A percentile compares a stretch with the other conserved stretches of the same genome.
These are phyloP conservation scores for Cladosporium sp. DNA, from an alignment of 2,329 filamentous ascomycete genomes.

Conservation along the genomic window DNA sequence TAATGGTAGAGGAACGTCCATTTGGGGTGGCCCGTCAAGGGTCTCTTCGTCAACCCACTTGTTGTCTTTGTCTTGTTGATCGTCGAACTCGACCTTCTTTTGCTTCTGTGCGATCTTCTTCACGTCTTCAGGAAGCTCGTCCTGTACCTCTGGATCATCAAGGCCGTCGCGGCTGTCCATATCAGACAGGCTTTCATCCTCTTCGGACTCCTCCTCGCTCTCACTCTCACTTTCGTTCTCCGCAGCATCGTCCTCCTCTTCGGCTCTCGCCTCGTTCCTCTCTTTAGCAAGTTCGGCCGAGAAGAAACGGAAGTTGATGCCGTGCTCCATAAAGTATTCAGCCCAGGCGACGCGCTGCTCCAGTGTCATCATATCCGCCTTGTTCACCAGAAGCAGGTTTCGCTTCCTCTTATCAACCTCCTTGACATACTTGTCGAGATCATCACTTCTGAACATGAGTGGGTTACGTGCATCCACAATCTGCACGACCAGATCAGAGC, in stretches of 20 bases:
- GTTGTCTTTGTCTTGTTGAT: conserved; percentile 37
- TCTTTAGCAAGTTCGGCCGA: conserved; percentile 91
- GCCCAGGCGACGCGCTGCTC: conserved; percentile 82
- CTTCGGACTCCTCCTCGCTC: conserved; percentile 25
- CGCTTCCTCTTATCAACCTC: conserved; percentile 83
- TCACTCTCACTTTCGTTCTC: conserved; percentile 23
- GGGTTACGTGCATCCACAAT: conserved; percentile 97
- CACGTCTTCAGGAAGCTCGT: conserved; percentile 46
- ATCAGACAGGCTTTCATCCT: conserved; percentile 22
- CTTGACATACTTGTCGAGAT: conserved; percentile 91
- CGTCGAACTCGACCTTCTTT: conserved; percentile 39
- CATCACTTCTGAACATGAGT: conserved; percentile 86
- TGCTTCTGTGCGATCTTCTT: conserved; percentile 42
- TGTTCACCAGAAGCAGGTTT: conserved; percentile 92
- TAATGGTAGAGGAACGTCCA: conserved; percentile 34
- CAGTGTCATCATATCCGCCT: conserved; percentile 96
- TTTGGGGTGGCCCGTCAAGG: conserved; percentile 27
- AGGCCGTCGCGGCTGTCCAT: conserved; percentile 39
- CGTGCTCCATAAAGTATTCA: conserved; percentile 72
- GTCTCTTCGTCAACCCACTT: conserved; percentile 40
- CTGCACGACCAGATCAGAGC: conserved; percentile 92
- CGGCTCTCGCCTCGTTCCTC: conserved; percentile 67
- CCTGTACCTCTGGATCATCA: conserved; percentile 32
- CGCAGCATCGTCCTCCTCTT: conserved; percentile 46
- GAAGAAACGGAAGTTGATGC: conserved; percentile 93